A percentile compares a stretch with the other conserved stretches of the same genome.
These are phyloP conservation scores for Dujonia santamariae DNA, from an alignment of 1,139 yeast genomes.

Conservation along the genomic window DNA sequence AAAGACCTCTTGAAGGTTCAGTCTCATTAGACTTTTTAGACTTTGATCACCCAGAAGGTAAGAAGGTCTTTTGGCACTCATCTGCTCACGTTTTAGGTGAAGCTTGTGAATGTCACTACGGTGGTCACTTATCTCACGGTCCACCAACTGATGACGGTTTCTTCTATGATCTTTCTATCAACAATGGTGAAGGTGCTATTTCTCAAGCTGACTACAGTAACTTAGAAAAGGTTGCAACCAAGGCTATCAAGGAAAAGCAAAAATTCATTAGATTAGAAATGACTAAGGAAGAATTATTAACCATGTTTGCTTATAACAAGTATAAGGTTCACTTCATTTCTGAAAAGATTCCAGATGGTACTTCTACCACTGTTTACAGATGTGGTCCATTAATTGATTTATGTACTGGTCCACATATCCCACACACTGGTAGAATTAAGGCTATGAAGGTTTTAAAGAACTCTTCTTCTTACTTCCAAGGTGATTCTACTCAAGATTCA, in stretches of 20 bases:
- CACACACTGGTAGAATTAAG: slow-evolving; percentile 96
- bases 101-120: slow-evolving; percentile 94
- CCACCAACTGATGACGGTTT: slow-evolving; percentile 99
- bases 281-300: slow-evolving; percentile 85
- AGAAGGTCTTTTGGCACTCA: slow-evolving; percentile 97
- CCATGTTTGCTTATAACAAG: slow-evolving; percentile 94
- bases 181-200: slow-evolving; percentile 70
- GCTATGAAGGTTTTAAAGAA: slow-evolving; percentile 92
- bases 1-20: slow-evolving; percentile 85
- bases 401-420: slow-evolving; percentile 98
- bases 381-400: slow-evolving; percentile 97
- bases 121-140: slow-evolving; percentile 84
- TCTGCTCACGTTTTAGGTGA: slow-evolving; percentile 98
- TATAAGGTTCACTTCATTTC: slow-evolving; percentile 86
- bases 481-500: slow-evolving; percentile 90
- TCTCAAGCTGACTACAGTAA: slow-evolving; percentile 79
- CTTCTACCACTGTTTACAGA: slow-evolving; percentile 94
- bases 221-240: slow-evolving; percentile 84
- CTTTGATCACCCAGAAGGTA: slow-evolving; percentile 82
- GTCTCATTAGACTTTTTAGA: slow-evolving; percentile 64
- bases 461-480: slow-evolving; percentile 94
- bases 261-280: slow-evolving; percentile 90
- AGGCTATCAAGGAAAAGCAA: slow-evolving; percentile 94
- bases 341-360: slow-evolving; percentile 93
- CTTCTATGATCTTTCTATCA: slow-evolving; percentile 94